Conservation (phyloP, 73 alveolate species). For the Paramecium biaurelia region DNA sequence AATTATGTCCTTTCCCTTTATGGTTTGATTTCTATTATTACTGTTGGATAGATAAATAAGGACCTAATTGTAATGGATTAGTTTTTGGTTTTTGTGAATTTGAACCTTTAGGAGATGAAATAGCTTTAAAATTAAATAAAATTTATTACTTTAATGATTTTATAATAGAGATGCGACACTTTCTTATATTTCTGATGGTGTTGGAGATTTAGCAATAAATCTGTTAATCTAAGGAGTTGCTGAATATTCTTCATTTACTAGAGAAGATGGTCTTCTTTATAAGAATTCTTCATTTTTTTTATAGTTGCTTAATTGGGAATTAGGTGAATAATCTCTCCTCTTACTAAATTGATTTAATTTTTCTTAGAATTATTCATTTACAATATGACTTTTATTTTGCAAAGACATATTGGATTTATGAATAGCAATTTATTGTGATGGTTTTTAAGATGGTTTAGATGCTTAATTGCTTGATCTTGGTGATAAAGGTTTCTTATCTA, state of each 20-base stretch:
- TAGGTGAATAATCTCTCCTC: conserved; percentile 33
- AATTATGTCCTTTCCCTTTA: conserved; percentile 21
- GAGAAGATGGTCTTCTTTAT: neutral
- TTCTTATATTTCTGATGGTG: conserved; percentile 1
- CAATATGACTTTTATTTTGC: neutral
- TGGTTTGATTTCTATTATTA: neutral
- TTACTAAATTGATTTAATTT: neutral
- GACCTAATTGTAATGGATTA: neutral
- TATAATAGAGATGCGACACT: neutral
- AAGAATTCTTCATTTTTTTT: neutral
- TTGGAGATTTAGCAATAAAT: conserved; percentile 4
- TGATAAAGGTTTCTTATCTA: neutral
- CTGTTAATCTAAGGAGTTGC: neutral
- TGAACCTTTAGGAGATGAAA: neutral
- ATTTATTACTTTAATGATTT: neutral
- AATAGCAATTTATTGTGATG: neutral
- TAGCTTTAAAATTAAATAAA: neutral
- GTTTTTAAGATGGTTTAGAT: conserved; percentile 41
- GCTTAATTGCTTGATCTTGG: neutral
- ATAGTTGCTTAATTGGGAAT: neutral
- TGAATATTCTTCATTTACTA: neutral
- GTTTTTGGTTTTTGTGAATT: neutral
- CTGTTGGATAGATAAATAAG: neutral
- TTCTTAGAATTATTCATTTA: neutral
- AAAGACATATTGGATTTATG: neutral